phyloP scores from a whole-genome alignment of 106 monocot genomes.

The Ottelia alismoides region DNA sequence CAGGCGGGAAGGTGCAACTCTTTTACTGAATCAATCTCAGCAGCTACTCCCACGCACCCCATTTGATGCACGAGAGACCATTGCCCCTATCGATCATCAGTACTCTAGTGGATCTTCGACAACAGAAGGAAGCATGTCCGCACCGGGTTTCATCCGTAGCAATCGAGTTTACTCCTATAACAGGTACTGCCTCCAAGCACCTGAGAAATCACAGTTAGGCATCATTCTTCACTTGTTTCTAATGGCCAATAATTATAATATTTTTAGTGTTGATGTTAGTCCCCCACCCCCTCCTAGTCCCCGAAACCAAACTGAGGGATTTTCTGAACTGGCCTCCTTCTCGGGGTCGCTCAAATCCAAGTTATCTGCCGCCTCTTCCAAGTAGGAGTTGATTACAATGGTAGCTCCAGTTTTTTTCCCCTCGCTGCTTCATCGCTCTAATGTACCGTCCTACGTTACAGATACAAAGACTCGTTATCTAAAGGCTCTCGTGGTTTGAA shows the following conservation, averaged over 20 bases:
- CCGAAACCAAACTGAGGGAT: background rate
- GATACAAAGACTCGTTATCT: constrained; percentile 1
- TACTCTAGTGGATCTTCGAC: no score
- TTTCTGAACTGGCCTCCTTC: background rate
- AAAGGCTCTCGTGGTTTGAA: constrained; percentile 3
- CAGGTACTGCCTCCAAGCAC: background rate
- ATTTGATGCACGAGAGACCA: no score
- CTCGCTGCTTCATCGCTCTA: background rate
- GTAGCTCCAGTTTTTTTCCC: background rate
- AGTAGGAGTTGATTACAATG: background rate
- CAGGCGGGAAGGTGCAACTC: no score
- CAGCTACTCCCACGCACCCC: no score
- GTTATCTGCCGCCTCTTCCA: background rate
- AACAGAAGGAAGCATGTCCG: no score
- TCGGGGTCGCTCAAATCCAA: background rate
- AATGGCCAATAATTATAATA: background rate
- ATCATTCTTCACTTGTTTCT: background rate
- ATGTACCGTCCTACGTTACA: background rate
- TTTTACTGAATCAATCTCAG: no score
- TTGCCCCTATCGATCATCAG: no score
- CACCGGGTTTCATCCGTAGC: no score
- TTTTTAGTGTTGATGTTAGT: no score
- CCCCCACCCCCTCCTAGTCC: no score
- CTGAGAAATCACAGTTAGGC: background rate
- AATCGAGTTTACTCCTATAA: no score